Conservation (phyloP, 805 yeast genomes). For the Citeromyces matritensis region DNA sequence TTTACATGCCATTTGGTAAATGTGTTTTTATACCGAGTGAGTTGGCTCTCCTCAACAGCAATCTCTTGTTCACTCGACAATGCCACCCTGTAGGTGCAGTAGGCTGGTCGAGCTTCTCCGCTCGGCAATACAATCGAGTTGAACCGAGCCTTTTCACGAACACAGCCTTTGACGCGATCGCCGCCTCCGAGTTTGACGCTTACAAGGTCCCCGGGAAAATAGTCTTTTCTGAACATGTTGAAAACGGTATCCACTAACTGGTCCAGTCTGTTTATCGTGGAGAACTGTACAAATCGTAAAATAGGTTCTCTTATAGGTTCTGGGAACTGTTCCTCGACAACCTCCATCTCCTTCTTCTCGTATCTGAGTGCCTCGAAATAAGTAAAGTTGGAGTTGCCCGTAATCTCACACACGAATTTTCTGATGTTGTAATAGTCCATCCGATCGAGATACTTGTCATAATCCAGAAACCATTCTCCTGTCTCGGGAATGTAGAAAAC, state of each 20-base stretch:
- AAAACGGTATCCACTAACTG: slow-evolving; percentile 81
- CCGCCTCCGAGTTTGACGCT: slow-evolving; percentile 33
- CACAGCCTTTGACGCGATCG: slow-evolving; percentile 36
- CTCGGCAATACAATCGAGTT: slow-evolving; percentile 25
- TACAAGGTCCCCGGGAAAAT: slow-evolving; percentile 83
- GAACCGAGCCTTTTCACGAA: slow-evolving; percentile 78
- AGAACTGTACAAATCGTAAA: slow-evolving; percentile 72
- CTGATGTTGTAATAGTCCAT: slow-evolving; percentile 59
- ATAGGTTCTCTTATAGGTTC: slow-evolving; percentile 87
- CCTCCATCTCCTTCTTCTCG: slow-evolving; percentile 47
- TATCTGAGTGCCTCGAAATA: slow-evolving; percentile 78
- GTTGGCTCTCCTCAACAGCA: slow-evolving; percentile 58
- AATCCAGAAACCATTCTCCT: slow-evolving; percentile 72
- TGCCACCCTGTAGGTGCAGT: slow-evolving; percentile 58
- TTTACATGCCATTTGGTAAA: slow-evolving; percentile 86
- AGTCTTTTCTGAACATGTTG: slow-evolving; percentile 60
- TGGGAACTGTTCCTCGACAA: slow-evolving; percentile 74
- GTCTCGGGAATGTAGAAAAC: slow-evolving; percentile 81
- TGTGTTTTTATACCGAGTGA: slow-evolving; percentile 69
- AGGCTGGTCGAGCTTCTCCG: slow-evolving; percentile 22
- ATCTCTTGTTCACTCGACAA: slow-evolving; percentile 33
- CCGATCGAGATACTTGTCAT: slow-evolving; percentile 60
- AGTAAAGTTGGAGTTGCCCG: slow-evolving; percentile 85
- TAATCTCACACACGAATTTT: slow-evolving; percentile 89
- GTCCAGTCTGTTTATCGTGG: slow-evolving; percentile 70